These are phyloP conservation scores for Vaccinium darrowii DNA, from an alignment of 148 eudicot species.

Conservation along the genomic window DNA sequence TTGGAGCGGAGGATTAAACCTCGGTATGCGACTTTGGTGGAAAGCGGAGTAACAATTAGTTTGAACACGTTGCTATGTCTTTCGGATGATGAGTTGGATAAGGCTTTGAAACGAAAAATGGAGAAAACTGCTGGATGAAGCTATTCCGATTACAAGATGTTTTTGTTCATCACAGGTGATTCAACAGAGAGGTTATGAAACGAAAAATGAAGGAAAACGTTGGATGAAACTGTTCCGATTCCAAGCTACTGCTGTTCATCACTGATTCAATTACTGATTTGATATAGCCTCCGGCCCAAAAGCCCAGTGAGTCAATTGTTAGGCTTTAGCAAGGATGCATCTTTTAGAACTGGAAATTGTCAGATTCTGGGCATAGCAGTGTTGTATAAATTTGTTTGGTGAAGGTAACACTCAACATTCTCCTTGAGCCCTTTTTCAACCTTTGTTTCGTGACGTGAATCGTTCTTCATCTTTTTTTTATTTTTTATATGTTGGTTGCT, in stretches of 20 bases:
- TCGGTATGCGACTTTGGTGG: conserved; percentile 47
- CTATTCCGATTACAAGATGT: not conserved
- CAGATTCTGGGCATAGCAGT: not conserved
- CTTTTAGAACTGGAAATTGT: not conserved
- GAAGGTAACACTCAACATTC: not conserved
- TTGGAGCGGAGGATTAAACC: conserved; percentile 79
- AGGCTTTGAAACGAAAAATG: conserved; percentile 49
- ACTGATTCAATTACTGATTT: not conserved
- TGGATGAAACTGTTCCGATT: not conserved
- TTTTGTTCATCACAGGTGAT: not conserved
- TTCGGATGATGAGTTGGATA: conserved; percentile 46
- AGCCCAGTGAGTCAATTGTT: not conserved
- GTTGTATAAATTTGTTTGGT: not conserved
- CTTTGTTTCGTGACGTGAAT: no score
- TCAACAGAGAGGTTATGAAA: not conserved
- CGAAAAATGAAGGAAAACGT: not conserved
- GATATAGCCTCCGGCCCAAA: not conserved
- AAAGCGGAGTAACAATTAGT: conserved; percentile 40
- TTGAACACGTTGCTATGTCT: not conserved
- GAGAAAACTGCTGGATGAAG: conserved; percentile 30
- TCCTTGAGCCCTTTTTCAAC: no score
- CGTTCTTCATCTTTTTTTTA: no score
- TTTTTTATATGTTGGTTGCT: not conserved
- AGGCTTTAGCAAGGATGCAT: not conserved
- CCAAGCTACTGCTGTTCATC: not conserved